Evolutionary conservation across 192 early-diverging fungal genomes (phyloP).

Genomic region (Funneliformis mosseae): DNA sequence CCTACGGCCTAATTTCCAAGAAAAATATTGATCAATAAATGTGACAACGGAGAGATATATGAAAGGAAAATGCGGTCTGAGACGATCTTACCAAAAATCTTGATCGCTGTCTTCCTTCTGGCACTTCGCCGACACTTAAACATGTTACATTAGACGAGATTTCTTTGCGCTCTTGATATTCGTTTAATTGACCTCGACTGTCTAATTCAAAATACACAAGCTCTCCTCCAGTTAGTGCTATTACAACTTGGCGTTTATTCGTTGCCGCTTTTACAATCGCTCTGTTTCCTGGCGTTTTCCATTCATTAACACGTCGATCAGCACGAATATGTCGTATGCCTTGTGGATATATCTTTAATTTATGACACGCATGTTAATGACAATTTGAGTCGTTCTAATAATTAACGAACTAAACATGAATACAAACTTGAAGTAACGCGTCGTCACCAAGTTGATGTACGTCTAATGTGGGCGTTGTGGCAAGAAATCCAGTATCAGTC

Average conservation of each 20-base stretch:
- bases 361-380: not conserved
- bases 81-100: constrained; percentile 68
- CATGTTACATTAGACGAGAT: constrained; percentile 72
- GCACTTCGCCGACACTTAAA: constrained; percentile 79
- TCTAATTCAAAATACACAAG: constrained; percentile 95
- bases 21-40: not conserved
- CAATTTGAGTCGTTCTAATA: not conserved
- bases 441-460: constrained; percentile 86
- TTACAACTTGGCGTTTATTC: constrained; percentile 80
- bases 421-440: constrained; percentile 80
- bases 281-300: constrained; percentile 81
- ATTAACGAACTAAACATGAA: not conserved
- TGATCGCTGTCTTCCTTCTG: constrained; percentile 70
- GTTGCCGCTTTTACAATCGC: constrained; percentile 78
- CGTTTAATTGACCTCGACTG: constrained; percentile 75
- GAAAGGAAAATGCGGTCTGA: not conserved
- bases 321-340: constrained; percentile 88
- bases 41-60: not conserved
- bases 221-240: constrained; percentile 83
- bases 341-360: constrained; percentile 65
- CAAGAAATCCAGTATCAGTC: constrained; percentile 86
- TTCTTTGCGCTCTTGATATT: constrained; percentile 79
- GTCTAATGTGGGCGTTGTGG: constrained; percentile 80
- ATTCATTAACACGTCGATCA: constrained; percentile 90
- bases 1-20: constrained; percentile 68